Base-by-base conservation (phyloP, 2,329 filamentous ascomycete species). In the Arachnopeziza araneosa region DNA sequence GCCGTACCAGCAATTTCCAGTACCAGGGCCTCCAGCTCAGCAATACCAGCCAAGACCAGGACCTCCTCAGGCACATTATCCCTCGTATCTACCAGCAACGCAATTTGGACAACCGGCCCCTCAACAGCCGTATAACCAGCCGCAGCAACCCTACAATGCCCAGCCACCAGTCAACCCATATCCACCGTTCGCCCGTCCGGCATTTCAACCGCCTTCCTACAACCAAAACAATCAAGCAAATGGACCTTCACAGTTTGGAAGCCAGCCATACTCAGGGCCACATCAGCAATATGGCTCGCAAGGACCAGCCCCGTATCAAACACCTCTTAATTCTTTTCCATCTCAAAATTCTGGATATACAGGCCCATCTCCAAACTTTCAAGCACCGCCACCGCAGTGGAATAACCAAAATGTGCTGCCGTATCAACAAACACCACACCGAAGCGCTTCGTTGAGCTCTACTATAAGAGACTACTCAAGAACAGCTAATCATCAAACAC, bases 1-100 rank as follows among this genome's bases (percentile, higher is more conserved):
- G 23, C 57, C 63, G 17, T 67, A 69, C 52, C 69, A 69, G 36
- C 70, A 69, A 56, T 62, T 50, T 30, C 61, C 63, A 54, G 53
- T 61, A 50, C 62, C 67, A 6, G 64, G 57, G 17, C 51, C 65
- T 32, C 66, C 66, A 55, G 50, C 60, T 32, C 63, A 64, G 53
- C 54, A 55, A 54, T 57, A 58, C 21, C 64, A 62, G 12, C 36
- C 36, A 44, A 44, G 36, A 52, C 36, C 49, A 50, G 62, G 55
- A 17, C 66, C 62, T 24, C 26, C 26, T 30, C 26, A 30, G 26
- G 26, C 26, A 30, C 67, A 66, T 14, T 67, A 70, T 57, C 36
- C 59, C 52, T 50, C 52, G 23, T 66, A 66, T 61, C 59, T 63
- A 49, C 63, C 64, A 54, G 60, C 60, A 52, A 66, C 67, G 48